Evolutionary conservation across 805 yeast genomes (phyloP), one percentile per base, ranked within the genome.

Genomic region (Spencermartinsiella europaea): DNA sequence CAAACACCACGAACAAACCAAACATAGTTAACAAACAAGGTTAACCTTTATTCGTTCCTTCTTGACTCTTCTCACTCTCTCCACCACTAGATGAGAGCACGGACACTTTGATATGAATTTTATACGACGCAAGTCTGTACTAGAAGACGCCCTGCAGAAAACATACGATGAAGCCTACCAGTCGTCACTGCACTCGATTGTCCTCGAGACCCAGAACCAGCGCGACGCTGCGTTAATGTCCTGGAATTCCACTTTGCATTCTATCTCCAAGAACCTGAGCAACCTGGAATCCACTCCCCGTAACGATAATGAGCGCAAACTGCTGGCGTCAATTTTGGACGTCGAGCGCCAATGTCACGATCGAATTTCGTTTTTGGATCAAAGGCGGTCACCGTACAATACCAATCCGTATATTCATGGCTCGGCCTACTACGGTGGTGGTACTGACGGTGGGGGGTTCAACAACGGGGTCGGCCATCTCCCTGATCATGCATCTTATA

Each of bases 111-210:
- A 21, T 21, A 52, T 53, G 56, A 53, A 53, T 35, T 44, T 51
- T 21, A 48, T 53, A 16, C 46, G 54, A 27, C 45, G 45, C 14
- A 40, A 45, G 12, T 35, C 45, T 10, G 38, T 34, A 10, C 35
- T 40, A 17, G 46, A 46, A 37, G 54, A 45, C 22, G 46, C 51
- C 14, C 64, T 69, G 28, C 72, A 70, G 49, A 51, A 55, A 35
- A 55, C 65, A 19, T 70, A 69, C 55, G 69, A 69, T 45, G 71
- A 68, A 25, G 69, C 72, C n/a, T 67, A 69, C 53, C 64, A 65
- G 53, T 50, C 60, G 31, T 64, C 69, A n/a, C 57, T 70, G 22
- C 69, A 69, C 52, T 61, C 70, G 37, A 65, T 68, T 34, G 61
- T 66, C 27, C 59, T 64, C 34, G 72, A 67, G 48, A 60, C 69